Percentiles rank a stretch among this genome's conserved stretches.
phyloP scores from a whole-genome alignment of 2,329 filamentous ascomycete species.

The Trichoderma koningiopsis region DNA sequence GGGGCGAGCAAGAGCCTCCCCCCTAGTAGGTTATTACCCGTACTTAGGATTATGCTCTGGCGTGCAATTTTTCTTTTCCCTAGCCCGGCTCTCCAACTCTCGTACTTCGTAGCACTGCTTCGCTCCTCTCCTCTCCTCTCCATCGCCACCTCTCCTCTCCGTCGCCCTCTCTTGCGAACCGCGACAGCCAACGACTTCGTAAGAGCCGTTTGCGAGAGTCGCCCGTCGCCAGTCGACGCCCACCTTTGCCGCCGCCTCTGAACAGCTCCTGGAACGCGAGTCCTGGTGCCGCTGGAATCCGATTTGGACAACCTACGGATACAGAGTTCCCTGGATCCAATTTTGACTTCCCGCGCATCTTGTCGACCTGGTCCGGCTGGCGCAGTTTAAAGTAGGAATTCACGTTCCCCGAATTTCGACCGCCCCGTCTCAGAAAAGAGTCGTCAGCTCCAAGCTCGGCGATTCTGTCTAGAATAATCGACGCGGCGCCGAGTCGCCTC shows the following conservation, averaged over 20 bases:
- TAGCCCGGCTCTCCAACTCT: conserved; percentile 23
- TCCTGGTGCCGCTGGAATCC: conserved; percentile 18
- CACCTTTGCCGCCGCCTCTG: conserved; percentile 16
- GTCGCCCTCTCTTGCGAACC: conserved; percentile 9
- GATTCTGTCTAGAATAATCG: not conserved
- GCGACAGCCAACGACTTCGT: conserved; percentile 1
- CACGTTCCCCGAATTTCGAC: conserved; percentile 1
- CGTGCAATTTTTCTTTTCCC: conserved; percentile 26
- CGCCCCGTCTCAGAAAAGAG: not conserved
- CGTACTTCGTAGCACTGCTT: conserved; percentile 14
- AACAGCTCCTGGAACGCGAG: conserved; percentile 27
- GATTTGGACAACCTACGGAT: conserved; percentile 10
- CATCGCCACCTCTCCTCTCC: conserved; percentile 25
- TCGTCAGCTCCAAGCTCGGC: not conserved
- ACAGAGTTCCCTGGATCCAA: conserved; percentile 16
- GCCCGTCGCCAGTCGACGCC: conserved; percentile 1
- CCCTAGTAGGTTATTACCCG: conserved; percentile 26
- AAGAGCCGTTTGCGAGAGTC: conserved; percentile 23
- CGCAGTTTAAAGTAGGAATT: not conserved
- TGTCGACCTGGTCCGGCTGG: conserved; percentile 7
- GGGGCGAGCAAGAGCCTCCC: conserved; percentile 14
- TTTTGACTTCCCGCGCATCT: conserved; percentile 14
- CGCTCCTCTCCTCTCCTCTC: conserved; percentile 28
- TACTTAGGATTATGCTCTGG: conserved; percentile 14
- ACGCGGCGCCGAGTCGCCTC: conserved; percentile 15